Evolutionary conservation across 2,329 filamentous ascomycete genomes (phyloP).

Genomic region (Microcyclospora tardicrescens): DNA sequence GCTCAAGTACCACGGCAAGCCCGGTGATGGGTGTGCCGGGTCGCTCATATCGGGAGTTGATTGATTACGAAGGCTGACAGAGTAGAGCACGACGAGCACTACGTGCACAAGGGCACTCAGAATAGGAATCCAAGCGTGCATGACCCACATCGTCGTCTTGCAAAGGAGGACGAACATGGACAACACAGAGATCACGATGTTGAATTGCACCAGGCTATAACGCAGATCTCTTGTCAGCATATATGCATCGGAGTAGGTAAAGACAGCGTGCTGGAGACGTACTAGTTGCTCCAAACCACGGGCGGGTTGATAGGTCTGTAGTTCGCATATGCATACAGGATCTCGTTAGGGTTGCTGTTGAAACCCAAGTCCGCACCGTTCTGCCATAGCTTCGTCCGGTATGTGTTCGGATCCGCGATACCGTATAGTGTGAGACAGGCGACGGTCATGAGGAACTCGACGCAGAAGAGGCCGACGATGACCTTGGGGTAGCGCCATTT

Average conservation of each 20-base stretch:
- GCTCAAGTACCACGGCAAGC: conserved; percentile 62
- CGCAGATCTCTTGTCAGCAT: not conserved
- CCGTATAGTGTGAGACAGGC: conserved; percentile 57
- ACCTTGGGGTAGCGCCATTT: conserved; percentile 40
- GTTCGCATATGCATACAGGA: conserved; percentile 64
- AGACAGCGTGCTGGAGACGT: conserved; percentile 26
- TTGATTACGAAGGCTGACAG: conserved; percentile 55
- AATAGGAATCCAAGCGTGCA: conserved; percentile 58
- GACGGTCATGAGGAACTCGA: conserved; percentile 54
- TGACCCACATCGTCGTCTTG: conserved; percentile 56
- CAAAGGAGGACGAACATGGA: conserved; percentile 62
- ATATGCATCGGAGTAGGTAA: not conserved
- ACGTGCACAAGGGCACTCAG: conserved; percentile 47
- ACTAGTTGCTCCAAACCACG: conserved; percentile 63
- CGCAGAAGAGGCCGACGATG: conserved; percentile 45
- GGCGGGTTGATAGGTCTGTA: conserved; percentile 49
- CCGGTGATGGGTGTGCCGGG: conserved; percentile 42
- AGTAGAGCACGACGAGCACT: conserved; percentile 48
- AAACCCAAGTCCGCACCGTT: conserved; percentile 58
- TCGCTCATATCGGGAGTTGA: conserved; percentile 62
- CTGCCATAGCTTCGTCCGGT: conserved; percentile 58
- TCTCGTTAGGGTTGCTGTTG: conserved; percentile 58
- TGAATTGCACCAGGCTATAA: conserved; percentile 57
- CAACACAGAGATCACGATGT: conserved; percentile 63
- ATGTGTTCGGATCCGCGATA: conserved; percentile 60